These are phyloP conservation scores for Penicillium fimorum DNA, from an alignment of 495 filamentous ascomycete genomes.

Conservation along the genomic window DNA sequence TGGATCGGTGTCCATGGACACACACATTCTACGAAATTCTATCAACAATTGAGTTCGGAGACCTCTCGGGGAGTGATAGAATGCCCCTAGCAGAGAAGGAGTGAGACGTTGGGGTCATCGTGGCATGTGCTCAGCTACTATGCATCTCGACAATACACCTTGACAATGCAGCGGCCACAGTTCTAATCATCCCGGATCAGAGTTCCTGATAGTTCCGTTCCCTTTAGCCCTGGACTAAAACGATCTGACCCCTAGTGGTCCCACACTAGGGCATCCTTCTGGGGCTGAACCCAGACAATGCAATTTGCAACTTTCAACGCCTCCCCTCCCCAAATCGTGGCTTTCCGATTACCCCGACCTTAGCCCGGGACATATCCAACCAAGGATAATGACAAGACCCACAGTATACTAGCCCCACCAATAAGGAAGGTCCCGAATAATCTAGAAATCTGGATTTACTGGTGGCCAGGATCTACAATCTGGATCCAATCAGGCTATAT, in stretches of 20 bases:
- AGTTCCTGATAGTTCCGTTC: conserved; percentile 7
- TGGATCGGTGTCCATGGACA: background rate
- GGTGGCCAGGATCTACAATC: background rate
- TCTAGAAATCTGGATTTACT: background rate
- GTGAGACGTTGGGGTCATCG: background rate
- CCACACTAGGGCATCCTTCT: conserved; percentile 3
- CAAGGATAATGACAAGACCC: background rate
- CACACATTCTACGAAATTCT: background rate
- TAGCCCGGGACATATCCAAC: background rate
- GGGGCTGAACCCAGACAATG: background rate
- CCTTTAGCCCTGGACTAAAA: conserved; percentile 4
- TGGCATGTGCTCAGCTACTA: background rate
- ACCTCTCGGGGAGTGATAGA: background rate
- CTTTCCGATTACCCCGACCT: background rate
- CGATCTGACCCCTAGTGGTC: conserved; percentile 3
- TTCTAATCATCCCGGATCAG: background rate
- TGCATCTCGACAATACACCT: background rate
- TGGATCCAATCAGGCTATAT: conserved; percentile 5
- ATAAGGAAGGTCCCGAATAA: background rate
- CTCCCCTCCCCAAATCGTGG: background rate
- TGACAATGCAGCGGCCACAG: conserved; percentile 1
- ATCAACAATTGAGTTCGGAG: background rate
- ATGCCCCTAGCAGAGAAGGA: background rate
- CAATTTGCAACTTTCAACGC: background rate
- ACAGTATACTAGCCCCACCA: background rate